Evolutionary conservation across 2,329 filamentous ascomycete species (phyloP).

Genomic region (Trichocomaceae sp.): DNA sequence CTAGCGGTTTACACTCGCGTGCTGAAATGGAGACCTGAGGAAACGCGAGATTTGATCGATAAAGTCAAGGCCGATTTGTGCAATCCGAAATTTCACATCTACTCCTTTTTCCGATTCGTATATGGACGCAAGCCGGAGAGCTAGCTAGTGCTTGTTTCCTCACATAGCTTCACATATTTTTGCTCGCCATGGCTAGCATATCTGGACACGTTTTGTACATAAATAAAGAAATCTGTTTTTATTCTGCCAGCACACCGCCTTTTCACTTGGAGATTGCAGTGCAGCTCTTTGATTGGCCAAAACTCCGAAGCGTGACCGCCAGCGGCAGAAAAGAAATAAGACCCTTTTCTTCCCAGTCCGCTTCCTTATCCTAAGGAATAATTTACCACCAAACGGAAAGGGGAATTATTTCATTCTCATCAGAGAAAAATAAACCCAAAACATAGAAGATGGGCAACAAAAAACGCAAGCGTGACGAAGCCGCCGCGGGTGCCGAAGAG

Average conservation of each 20-base stretch:
- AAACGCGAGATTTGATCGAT: constrained; percentile 26
- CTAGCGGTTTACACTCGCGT: constrained; percentile 23
- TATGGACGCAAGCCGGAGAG: constrained; percentile 13
- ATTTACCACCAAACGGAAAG: not conserved
- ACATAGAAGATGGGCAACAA: constrained; percentile 29
- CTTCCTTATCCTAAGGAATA: not conserved
- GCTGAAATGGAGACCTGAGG: constrained; percentile 22
- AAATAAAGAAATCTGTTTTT: not conserved
- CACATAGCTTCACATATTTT: not conserved
- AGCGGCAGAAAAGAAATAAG: not conserved
- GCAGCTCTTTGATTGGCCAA: constrained; percentile 41
- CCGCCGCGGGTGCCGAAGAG: constrained; percentile 23
- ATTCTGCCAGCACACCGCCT: constrained; percentile 60
- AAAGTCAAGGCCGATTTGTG: constrained; percentile 26
- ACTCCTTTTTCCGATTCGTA: constrained; percentile 16
- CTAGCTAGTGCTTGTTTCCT: not conserved
- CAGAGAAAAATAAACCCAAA: not conserved
- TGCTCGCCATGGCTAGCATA: not conserved
- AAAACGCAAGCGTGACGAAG: constrained; percentile 35
- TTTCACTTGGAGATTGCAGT: constrained; percentile 51
- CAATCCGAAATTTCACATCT: constrained; percentile 25
- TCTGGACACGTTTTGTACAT: not conserved
- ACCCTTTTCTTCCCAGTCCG: not conserved
- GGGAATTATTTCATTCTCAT: not conserved
- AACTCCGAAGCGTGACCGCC: not conserved